Percentiles rank a stretch among this genome's conserved stretches.
phyloP scores from a whole-genome alignment of 1,284 basidiomycete genomes.

The Schizophyllum commune region DNA sequence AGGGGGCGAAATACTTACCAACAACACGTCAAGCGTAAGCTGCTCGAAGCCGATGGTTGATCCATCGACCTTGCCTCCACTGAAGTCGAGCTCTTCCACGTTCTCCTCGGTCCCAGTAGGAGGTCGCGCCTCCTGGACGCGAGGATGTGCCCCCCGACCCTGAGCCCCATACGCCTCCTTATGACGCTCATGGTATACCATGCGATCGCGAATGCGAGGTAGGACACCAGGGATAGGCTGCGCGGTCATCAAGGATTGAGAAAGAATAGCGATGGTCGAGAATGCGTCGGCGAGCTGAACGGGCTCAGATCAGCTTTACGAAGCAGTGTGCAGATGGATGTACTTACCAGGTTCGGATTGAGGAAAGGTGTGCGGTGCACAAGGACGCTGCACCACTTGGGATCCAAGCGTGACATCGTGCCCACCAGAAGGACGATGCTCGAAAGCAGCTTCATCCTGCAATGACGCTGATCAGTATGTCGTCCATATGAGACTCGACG shows the following conservation, averaged over 20 bases:
- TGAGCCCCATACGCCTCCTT: conserved; percentile 5
- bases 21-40: conserved; percentile 26
- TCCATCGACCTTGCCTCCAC: conserved; percentile 25
- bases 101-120: neutral
- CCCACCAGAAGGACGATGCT: conserved; percentile 26
- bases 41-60: conserved; percentile 30
- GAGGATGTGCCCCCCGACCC: neutral
- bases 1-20: conserved; percentile 17
- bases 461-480: no score
- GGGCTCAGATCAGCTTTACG: conserved; percentile 2
- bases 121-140: neutral
- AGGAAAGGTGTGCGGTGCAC: conserved; percentile 34
- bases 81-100: conserved; percentile 11
- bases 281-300: conserved; percentile 31
- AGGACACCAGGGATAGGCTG: conserved; percentile 28
- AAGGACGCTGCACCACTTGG: conserved; percentile 33
- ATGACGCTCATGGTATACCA: conserved; percentile 31
- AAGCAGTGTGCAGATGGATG: neutral
- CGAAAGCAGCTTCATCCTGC: conserved; percentile 23
- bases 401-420: conserved; percentile 29
- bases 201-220: conserved; percentile 29
- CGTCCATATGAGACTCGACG: no score
- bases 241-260: conserved; percentile 25
- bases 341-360: conserved; percentile 32
- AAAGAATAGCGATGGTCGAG: conserved; percentile 28